Percentiles rank a stretch among this genome's conserved stretches.
These are phyloP conservation scores for Nectriaceae sp. DNA, from an alignment of 2,329 filamentous ascomycete species.

Conservation along the genomic window DNA sequence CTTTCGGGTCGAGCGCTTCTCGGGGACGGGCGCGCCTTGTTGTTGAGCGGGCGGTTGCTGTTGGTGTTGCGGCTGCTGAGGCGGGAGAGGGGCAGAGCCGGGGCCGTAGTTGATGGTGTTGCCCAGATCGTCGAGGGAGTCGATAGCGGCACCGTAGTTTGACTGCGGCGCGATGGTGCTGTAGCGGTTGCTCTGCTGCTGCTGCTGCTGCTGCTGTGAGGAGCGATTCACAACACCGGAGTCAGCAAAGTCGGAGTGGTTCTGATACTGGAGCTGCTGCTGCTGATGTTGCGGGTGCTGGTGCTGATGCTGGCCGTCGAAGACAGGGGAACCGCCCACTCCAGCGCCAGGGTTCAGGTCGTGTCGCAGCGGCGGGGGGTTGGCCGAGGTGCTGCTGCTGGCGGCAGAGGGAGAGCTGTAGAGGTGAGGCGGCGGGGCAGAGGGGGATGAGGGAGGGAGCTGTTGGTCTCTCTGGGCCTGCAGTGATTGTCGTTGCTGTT, in stretches of 20 bases:
- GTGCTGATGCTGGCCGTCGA: conserved; percentile 35
- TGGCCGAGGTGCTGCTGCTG: conserved; percentile 26
- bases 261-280: too few species aligned
- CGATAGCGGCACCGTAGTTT: conserved; percentile 38
- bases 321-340: conserved; percentile 24
- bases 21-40: conserved; percentile 30
- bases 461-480: conserved; percentile 33
- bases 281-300: conserved; percentile 19
- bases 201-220: too few species aligned
- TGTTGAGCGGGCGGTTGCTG: conserved; percentile 39
- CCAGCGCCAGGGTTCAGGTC: conserved; percentile 28
- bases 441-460: conserved; percentile 9
- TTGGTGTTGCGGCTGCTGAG: conserved; percentile 14
- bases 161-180: conserved; percentile 32
- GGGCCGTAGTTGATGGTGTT: conserved; percentile 22
- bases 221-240: conserved; percentile 45
- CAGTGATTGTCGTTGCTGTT: conserved; percentile 32
- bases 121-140: conserved; percentile 45
- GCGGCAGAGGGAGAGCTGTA: conserved; percentile 31
- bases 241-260: conserved; percentile 51
- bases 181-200: conserved; percentile 56
- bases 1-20: conserved; percentile 55
- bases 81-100: conserved; percentile 4
- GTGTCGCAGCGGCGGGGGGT: conserved; percentile 32
- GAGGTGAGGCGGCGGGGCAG: conserved; percentile 33